Evolutionary conservation across 805 yeast species (phyloP).

Genomic region (Candida hispaniensis): DNA sequence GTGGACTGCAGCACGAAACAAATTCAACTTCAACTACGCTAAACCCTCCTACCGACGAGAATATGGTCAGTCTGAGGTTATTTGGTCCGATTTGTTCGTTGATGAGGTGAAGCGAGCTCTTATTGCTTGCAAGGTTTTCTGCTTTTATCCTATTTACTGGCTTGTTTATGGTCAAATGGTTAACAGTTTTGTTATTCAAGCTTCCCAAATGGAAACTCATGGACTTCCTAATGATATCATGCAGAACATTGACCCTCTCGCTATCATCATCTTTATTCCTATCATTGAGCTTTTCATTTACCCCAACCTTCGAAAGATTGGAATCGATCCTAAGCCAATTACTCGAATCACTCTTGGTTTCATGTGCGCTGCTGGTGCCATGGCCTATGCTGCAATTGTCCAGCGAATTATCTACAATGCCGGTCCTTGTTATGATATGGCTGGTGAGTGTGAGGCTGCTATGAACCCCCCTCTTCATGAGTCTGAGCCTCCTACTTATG

Average conservation of each 20-base stretch:
- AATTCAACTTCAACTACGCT: conserved; percentile 42
- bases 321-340: conserved; percentile 54
- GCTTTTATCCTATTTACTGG: conserved; percentile 66
- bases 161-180: conserved; percentile 63
- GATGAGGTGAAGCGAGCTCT: conserved; percentile 60
- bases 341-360: conserved; percentile 64
- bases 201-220: conserved; percentile 62
- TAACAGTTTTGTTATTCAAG: conserved; percentile 62
- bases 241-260: conserved; percentile 65
- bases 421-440: conserved; percentile 64
- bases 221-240: conserved; percentile 74
- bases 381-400: conserved; percentile 67
- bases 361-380: conserved; percentile 50
- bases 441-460: conserved; percentile 42
- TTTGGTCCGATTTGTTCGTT: conserved; percentile 62
- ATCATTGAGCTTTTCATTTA: conserved; percentile 50
- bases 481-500: conserved; percentile 8
- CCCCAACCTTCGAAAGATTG: conserved; percentile 39
- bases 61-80: conserved; percentile 31
- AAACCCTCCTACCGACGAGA: conserved; percentile 47
- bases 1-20: conserved; percentile 37
- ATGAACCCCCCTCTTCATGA: conserved; percentile 27
- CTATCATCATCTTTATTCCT: conserved; percentile 69
- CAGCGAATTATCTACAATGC: conserved; percentile 58
- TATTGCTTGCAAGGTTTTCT: conserved; percentile 62